Evolutionary conservation across 441 rosid species (phyloP).

Genomic region (California macrophylla): DNA sequence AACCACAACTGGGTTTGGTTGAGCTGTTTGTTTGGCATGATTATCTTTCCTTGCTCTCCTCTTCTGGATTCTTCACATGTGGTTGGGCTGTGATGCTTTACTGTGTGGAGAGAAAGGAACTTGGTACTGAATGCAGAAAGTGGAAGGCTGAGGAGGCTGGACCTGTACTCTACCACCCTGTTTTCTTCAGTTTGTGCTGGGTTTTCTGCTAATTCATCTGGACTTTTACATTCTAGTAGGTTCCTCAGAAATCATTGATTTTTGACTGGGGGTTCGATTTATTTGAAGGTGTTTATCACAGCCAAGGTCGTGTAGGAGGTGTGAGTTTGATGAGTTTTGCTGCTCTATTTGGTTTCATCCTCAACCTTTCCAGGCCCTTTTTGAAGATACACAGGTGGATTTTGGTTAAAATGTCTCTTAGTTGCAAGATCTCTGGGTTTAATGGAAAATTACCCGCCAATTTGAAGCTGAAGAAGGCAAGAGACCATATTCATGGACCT

Average conservation of each 20-base stretch:
- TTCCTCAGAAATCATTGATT: constrained; percentile 18
- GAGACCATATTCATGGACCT: constrained; percentile 32
- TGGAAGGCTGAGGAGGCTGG: constrained; percentile 19
- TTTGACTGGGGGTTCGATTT: constrained; percentile 16
- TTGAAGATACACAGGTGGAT: constrained; percentile 31
- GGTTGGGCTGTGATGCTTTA: constrained; percentile 20
- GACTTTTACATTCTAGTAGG: constrained; percentile 16
- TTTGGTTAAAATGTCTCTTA: constrained; percentile 46
- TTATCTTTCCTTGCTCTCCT: constrained; percentile 23
- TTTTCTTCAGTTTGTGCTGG: constrained; percentile 23
- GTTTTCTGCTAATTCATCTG: constrained; percentile 10
- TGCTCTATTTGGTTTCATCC: constrained; percentile 33
- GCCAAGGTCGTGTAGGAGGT: constrained; percentile 17
- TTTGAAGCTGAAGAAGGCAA: constrained; percentile 40
- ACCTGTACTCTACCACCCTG: constrained; percentile 23
- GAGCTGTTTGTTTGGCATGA: constrained; percentile 39
- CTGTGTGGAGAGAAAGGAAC: constrained; percentile 19
- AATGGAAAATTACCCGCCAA: constrained; percentile 34
- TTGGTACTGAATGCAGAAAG: constrained; percentile 25
- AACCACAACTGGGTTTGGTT: constrained; percentile 36
- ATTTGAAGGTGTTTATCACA: constrained; percentile 13
- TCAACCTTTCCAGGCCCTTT: constrained; percentile 30
- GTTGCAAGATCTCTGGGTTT: constrained; percentile 41
- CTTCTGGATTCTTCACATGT: constrained; percentile 22
- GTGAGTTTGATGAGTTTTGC: constrained; percentile 36